Conservation (phyloP, 352 stramenopile genomes). For the Blastocystis sp. region DNA sequence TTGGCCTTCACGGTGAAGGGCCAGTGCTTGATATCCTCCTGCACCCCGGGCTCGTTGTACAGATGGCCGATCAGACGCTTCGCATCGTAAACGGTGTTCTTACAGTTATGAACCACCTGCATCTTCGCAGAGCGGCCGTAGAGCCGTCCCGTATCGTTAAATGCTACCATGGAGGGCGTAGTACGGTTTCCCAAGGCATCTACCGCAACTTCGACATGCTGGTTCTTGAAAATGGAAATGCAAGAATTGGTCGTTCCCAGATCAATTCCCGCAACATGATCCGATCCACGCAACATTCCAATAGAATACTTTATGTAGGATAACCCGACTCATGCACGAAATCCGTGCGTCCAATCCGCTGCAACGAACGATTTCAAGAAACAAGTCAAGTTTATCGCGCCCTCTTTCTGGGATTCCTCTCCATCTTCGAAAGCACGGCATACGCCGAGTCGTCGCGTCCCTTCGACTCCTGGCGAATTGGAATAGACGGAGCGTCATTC, state of each 20-base stretch:
- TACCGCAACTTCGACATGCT: conserved; percentile 87
- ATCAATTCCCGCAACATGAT: conserved; percentile 90
- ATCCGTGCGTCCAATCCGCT: background rate
- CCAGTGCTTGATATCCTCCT: conserved; percentile 67
- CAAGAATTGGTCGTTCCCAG: conserved; percentile 93
- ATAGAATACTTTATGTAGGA: background rate
- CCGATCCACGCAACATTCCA: conserved; percentile 72
- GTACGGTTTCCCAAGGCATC: conserved; percentile 91
- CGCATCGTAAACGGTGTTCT: conserved; percentile 64
- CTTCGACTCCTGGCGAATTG: conserved; percentile 24
- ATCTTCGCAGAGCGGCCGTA: conserved; percentile 91
- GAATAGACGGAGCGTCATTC: conserved; percentile 53
- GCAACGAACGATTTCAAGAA: background rate
- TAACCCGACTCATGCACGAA: no score
- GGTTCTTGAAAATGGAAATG: conserved; percentile 93
- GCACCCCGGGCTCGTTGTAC: conserved; percentile 34
- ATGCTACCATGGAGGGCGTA: conserved; percentile 90
- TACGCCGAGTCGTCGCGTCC: conserved; percentile 19
- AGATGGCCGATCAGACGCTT: conserved; percentile 67
- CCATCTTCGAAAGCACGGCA: conserved; percentile 16
- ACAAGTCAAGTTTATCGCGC: conserved; percentile 14
- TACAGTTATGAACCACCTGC: conserved; percentile 74
- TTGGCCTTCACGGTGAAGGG: conserved; percentile 14
- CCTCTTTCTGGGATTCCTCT: conserved; percentile 22
- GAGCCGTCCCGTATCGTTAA: conserved; percentile 87